Percentiles rank a stretch among this genome's conserved stretches.
phyloP scores from a whole-genome alignment of 345 rosid genomes.

The Dovyalis caffra region DNA sequence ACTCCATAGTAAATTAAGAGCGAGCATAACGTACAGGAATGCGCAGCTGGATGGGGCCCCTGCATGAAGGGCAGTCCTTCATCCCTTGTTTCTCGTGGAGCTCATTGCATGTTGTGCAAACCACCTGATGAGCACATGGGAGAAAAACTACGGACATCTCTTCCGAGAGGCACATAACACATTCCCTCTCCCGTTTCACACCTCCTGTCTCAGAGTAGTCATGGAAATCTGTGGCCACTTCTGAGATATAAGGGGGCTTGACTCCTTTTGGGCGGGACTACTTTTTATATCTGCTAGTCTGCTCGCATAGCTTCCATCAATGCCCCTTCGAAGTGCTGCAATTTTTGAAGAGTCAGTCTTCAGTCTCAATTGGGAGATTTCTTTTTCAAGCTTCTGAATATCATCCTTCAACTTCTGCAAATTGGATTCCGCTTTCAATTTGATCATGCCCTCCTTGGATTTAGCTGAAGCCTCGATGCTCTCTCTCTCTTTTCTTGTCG shows the following conservation, averaged over 20 bases:
- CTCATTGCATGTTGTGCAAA: conserved; percentile 54
- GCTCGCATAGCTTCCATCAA: conserved; percentile 52
- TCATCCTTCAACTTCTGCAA: conserved; percentile 47
- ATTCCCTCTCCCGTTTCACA: conserved; percentile 76
- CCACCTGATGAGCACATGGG: conserved; percentile 61
- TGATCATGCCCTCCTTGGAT: conserved; percentile 48
- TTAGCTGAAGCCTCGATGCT: conserved; percentile 48
- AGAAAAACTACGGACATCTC: conserved; percentile 56
- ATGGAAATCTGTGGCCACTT: conserved; percentile 29
- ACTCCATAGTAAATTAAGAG: conserved; percentile 27
- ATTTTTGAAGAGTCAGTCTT: conserved; percentile 60
- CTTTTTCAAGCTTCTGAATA: conserved; percentile 61
- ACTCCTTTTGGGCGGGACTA: conserved; percentile 32
- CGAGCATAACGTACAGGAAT: conserved; percentile 43
- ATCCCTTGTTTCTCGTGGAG: conserved; percentile 63
- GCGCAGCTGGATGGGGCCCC: conserved; percentile 48
- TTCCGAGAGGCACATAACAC: conserved; percentile 86
- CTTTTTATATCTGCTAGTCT: conserved; percentile 28
- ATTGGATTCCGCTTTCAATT: conserved; percentile 50
- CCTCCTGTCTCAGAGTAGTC: conserved; percentile 35
- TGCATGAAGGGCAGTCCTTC: conserved; percentile 70
- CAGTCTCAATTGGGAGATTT: conserved; percentile 60
- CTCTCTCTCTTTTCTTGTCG: conserved; percentile 52
- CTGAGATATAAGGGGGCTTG: conserved; percentile 24
- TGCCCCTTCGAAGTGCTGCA: conserved; percentile 64